Percentiles rank a stretch among this genome's conserved stretches.
Conservation (phyloP, 257 asterid genomes). For the Nicotiana attenuata region DNA sequence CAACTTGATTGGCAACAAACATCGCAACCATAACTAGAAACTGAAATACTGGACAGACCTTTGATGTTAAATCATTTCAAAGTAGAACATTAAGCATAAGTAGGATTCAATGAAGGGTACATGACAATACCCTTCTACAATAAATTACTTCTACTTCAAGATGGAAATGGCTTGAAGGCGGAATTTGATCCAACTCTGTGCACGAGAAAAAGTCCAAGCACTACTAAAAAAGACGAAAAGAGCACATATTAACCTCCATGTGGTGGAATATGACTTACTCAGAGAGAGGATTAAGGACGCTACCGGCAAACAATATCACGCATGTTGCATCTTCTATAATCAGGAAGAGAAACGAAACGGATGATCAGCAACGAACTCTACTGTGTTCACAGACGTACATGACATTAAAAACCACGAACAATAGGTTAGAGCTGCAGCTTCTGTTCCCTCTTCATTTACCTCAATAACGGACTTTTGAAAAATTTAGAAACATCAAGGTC, state of each 20-base stretch:
- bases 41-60: background rate
- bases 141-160: background rate
- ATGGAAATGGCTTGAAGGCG: background rate
- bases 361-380: constrained; percentile 36
- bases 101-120: background rate
- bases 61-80: background rate
- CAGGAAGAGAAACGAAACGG: constrained; percentile 30
- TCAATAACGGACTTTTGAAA: constrained; percentile 37
- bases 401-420: background rate
- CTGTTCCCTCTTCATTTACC: constrained; percentile 41
- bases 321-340: constrained; percentile 34
- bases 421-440: constrained; percentile 36
- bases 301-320: constrained; percentile 26
- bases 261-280: background rate
- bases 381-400: background rate
- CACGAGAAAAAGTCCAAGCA: background rate
- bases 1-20: background rate
- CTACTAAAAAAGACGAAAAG: background rate
- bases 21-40: background rate
- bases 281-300: constrained; percentile 21
- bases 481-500: constrained; percentile 29
- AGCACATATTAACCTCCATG: background rate
- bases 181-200: background rate
- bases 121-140: background rate
- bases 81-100: background rate